Evolutionary conservation across 2,329 filamentous ascomycete genomes (phyloP), one percentile per base, ranked within the genome.

Genomic region (Ceratocystis cacaofunesta): DNA sequence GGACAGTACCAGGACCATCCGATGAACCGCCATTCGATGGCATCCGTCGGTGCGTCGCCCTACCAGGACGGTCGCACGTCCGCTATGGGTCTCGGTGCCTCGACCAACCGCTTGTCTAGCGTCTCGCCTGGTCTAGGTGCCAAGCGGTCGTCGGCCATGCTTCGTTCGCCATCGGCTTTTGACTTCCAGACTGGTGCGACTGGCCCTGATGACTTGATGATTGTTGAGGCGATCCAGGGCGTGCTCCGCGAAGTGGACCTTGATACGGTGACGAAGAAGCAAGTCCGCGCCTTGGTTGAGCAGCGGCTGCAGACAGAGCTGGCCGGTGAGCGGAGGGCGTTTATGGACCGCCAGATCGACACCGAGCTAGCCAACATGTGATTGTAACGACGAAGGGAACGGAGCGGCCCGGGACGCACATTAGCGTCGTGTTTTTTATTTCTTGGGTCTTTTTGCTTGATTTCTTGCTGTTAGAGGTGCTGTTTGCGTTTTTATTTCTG

Each of bases 241-340:
- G 94, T 94, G 70, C 79, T 99, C 68, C 77, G 81, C 17, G 92
- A 96, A 72, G 91, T 96, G 0, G 92, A 99, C 74, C 80, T 99
- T 52, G 94, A 99, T 74, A 92, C 83, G n/a, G 90, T 97, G 61
- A 99, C 94, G 5, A 99, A 97, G 85, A 99, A 99, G 79, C 92
- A 97, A 77, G 87, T 94, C 66, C 83, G 89, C 62, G 92, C 89
- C 2, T 81, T 97, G 57, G 91, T 96, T 12, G 94, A 99, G 78
- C 91, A 96, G 78, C 84, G 92, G 71, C 77, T 99, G 68, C 92
- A 96, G 78, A 92, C 89, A 3, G 91, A 96, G 74, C 80, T 97
- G 66, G 80, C 83, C 0, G 92, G 91, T 25, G 92, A 96, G 75
- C 87, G 90, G 74, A 85, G 88, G 73, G 85, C 86, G 17, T 97